These are phyloP conservation scores for Hypsizygus ulmarius DNA, from an alignment of 1,284 basidiomycete species.

Conservation along the genomic window DNA sequence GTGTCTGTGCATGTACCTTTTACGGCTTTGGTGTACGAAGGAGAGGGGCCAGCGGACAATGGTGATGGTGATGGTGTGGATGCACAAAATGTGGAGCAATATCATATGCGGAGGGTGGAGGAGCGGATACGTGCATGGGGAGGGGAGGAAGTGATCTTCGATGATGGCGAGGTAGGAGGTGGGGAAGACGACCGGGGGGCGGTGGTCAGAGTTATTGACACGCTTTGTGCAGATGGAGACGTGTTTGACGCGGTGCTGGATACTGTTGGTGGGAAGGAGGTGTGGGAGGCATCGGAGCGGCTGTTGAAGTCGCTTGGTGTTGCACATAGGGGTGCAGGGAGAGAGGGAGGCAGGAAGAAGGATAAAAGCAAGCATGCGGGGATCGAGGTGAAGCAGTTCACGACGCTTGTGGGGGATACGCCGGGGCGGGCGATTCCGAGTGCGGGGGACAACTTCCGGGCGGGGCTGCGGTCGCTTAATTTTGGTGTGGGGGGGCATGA, in stretches of 20 bases:
- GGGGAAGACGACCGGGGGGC: constrained; percentile 41
- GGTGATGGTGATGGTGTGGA: constrained; percentile 18
- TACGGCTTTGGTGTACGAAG: constrained; percentile 16
- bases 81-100: constrained; percentile 28
- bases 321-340: constrained; percentile 2
- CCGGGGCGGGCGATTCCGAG: constrained; percentile 62
- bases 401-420: constrained; percentile 70
- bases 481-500: constrained; percentile 32
- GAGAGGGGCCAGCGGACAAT: constrained; percentile 25
- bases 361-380: constrained; percentile 22
- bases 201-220: constrained; percentile 51
- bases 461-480: constrained; percentile 63
- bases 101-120: constrained; percentile 41
- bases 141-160: constrained; percentile 63
- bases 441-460: constrained; percentile 66
- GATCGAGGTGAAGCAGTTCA: constrained; percentile 53
- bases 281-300: constrained; percentile 70
- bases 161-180: constrained; percentile 34
- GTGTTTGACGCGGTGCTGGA: constrained; percentile 80
- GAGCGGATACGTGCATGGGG: constrained; percentile 60
- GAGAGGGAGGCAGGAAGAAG: constrained; percentile 28
- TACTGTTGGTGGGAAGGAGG: constrained; percentile 71
- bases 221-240: constrained; percentile 52
- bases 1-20: constrained; percentile 67
- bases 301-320: constrained; percentile 45